phyloP scores from a whole-genome alignment of 306 rosid genomes.

The Coriaria nepalensis region DNA sequence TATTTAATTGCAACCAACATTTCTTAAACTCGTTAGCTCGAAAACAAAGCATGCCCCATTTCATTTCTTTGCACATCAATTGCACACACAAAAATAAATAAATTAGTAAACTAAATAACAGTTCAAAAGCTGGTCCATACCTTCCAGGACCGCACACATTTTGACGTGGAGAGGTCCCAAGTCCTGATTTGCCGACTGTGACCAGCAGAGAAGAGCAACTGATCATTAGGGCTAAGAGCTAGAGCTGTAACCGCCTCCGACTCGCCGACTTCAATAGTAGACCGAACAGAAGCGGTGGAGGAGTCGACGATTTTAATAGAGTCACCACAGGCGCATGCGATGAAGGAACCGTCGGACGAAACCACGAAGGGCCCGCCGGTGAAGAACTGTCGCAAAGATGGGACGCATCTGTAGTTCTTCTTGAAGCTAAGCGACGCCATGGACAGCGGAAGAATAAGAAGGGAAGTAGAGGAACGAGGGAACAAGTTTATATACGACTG shows the following conservation, averaged over 20 bases:
- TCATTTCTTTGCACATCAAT: too few relatives aligned
- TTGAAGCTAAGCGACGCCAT: constrained; percentile 51
- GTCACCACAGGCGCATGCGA: constrained; percentile 63
- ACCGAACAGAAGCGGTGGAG: constrained; percentile 46
- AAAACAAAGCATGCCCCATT: too few relatives aligned
- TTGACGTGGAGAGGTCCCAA: constrained; percentile 69
- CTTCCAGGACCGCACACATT: constrained; percentile 88
- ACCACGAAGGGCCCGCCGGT: constrained; percentile 69
- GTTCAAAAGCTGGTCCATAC: too few relatives aligned
- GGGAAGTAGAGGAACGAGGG: too few relatives aligned
- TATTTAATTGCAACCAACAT: too few relatives aligned
- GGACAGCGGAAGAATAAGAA: neutral
- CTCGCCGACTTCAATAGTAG: constrained; percentile 61
- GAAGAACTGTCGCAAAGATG: constrained; percentile 73
- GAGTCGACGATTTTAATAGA: constrained; percentile 70
- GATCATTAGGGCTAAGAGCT: constrained; percentile 54
- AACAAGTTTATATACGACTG: too few relatives aligned
- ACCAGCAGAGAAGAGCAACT: constrained; percentile 54
- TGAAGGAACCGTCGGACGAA: constrained; percentile 66
- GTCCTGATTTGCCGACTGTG: constrained; percentile 78
- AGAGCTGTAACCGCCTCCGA: constrained; percentile 65
- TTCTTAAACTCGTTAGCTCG: too few relatives aligned
- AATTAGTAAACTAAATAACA: too few relatives aligned
- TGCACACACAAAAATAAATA: too few relatives aligned
- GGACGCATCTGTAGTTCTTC: constrained; percentile 50